Conservation (phyloP, 164 flowering plant genomes). For the Liquidambar formosana region DNA sequence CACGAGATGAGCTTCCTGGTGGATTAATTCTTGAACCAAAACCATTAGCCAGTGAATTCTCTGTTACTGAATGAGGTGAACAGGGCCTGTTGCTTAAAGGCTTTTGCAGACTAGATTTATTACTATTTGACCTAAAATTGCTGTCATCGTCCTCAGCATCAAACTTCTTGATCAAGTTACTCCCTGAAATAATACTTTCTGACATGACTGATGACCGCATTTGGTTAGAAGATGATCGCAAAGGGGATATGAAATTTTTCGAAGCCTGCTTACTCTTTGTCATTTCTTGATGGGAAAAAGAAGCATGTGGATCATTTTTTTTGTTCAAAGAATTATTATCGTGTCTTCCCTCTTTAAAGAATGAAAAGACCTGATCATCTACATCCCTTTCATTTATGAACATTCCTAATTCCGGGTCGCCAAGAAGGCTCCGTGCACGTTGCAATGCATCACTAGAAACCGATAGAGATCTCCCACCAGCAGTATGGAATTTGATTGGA, state of each 20-base stretch:
- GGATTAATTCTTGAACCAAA: slow-evolving; percentile 25
- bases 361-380: slow-evolving; percentile 26
- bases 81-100: slow-evolving; percentile 17
- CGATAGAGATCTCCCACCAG: slow-evolving; percentile 91
- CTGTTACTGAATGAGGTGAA: slow-evolving; percentile 11
- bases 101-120: slow-evolving; percentile 17
- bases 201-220: slow-evolving; percentile 17
- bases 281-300: slow-evolving; percentile 24
- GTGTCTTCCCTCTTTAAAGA: slow-evolving; percentile 17
- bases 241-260: slow-evolving; percentile 43
- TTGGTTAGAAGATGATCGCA: slow-evolving; percentile 31
- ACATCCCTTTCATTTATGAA: slow-evolving; percentile 35
- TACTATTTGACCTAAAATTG: slow-evolving; percentile 11
- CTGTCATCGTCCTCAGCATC: slow-evolving; percentile 39
- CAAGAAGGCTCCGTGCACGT: slow-evolving; percentile 90
- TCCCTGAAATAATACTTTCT: slow-evolving; percentile 29
- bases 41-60: slow-evolving; percentile 23
- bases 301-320: slow-evolving; percentile 32
- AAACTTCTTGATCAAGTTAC: slow-evolving; percentile 50
- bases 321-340: slow-evolving; percentile 26
- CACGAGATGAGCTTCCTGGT: slow-evolving; percentile 25
- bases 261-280: slow-evolving; percentile 21
- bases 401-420: slow-evolving; percentile 60
- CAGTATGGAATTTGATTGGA: slow-evolving; percentile 79
- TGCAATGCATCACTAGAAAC: slow-evolving; percentile 85